phyloP scores from a whole-genome alignment of 1,139 yeast genomes.

The Meyerozyma guilliermondii region DNA sequence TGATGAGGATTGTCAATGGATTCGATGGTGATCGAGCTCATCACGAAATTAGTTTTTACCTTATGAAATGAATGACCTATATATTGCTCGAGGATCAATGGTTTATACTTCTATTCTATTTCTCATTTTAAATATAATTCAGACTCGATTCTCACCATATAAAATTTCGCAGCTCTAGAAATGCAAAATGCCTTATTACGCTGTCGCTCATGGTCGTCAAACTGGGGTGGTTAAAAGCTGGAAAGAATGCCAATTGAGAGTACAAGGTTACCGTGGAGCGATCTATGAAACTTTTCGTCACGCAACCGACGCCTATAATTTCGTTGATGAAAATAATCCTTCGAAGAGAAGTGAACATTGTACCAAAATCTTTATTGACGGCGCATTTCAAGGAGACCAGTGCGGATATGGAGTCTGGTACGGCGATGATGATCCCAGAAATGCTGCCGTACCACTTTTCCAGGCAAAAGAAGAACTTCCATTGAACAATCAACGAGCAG shows the following conservation, averaged over 20 bases:
- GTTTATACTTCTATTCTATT: no score
- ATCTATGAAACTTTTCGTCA: slow-evolving; percentile 48
- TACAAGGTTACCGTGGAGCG: slow-evolving; percentile 52
- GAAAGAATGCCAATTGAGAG: slow-evolving; percentile 44
- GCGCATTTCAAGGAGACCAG: slow-evolving; percentile 53
- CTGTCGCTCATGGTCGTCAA: slow-evolving; percentile 53
- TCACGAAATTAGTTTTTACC: background rate
- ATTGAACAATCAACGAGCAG: slow-evolving; percentile 64
- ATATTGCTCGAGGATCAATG: no score
- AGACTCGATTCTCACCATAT: no score
- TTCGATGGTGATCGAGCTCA: no score
- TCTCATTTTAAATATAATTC: no score
- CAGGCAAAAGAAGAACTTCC: slow-evolving; percentile 40
- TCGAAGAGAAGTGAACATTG: background rate
- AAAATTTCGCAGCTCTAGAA: background rate
- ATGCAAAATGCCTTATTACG: slow-evolving; percentile 37
- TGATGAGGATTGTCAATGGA: no score
- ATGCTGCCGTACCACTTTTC: slow-evolving; percentile 27
- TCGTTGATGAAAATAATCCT: slow-evolving; percentile 12
- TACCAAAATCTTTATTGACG: slow-evolving; percentile 55
- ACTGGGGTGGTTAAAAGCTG: slow-evolving; percentile 52
- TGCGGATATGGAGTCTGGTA: slow-evolving; percentile 72
- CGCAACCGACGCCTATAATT: slow-evolving; percentile 39
- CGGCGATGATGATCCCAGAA: slow-evolving; percentile 51
- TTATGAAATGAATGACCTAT: no score